These are phyloP conservation scores for Vigna mungo DNA, from an alignment of 306 rosid genomes.

Conservation along the genomic window DNA sequence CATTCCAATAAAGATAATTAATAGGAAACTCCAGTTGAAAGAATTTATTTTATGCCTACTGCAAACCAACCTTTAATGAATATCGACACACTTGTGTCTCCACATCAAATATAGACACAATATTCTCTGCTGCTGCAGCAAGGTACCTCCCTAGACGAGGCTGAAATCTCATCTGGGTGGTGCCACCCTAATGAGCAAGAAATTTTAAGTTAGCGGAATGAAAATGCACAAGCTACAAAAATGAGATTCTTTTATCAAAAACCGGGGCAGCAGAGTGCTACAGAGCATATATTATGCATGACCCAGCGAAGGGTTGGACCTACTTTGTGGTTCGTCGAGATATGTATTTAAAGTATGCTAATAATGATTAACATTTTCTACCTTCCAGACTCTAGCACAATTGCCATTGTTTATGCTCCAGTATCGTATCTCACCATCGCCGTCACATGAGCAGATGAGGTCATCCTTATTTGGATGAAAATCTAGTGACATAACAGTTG, in stretches of 20 bases:
- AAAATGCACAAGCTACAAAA: constrained; percentile 29
- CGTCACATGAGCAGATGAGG: constrained; percentile 90
- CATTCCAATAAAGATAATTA: constrained; percentile 22
- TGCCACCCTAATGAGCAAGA: constrained; percentile 73
- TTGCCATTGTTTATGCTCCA: constrained; percentile 95
- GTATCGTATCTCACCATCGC: constrained; percentile 92
- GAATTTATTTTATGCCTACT: not conserved
- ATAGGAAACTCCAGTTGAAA: not conserved
- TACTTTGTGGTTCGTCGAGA: not conserved
- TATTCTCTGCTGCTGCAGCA: constrained; percentile 90
- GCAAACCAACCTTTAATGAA: constrained; percentile 74
- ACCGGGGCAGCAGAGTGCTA: not conserved
- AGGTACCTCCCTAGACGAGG: constrained; percentile 87
- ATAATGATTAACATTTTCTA: constrained; percentile 40
- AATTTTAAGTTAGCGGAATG: constrained; percentile 10
- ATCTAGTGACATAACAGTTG: constrained; percentile 87
- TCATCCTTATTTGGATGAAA: constrained; percentile 96
- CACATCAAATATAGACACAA: constrained; percentile 89
- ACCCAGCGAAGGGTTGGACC: not conserved
- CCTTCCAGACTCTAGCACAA: constrained; percentile 80
- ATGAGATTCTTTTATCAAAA: not conserved
- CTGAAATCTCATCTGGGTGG: constrained; percentile 88
- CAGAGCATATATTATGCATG: not conserved
- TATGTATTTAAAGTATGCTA: not conserved
- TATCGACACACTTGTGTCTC: constrained; percentile 79